Percentiles rank a stretch among this genome's conserved stretches.
phyloP scores from a whole-genome alignment of 208 protist genomes.

The Spongospora subterranea region DNA sequence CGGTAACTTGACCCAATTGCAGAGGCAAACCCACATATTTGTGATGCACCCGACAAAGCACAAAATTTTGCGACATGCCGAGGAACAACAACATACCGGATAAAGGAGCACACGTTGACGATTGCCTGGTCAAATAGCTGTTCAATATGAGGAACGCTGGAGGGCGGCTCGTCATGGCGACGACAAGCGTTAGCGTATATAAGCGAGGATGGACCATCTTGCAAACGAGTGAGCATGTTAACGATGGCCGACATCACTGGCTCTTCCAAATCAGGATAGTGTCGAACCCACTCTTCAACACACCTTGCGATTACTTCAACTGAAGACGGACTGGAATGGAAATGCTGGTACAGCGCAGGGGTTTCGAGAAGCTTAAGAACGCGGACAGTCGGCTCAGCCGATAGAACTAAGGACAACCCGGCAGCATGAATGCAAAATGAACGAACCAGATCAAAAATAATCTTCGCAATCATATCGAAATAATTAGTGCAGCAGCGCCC shows the following conservation, averaged over 20 bases:
- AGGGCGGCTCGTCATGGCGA: not conserved
- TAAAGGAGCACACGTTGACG: not conserved
- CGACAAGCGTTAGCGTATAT: not conserved
- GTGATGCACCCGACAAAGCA: not conserved
- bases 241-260: not conserved
- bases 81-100: not conserved
- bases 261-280: constrained; percentile 50
- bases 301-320: not conserved
- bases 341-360: not conserved
- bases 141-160: not conserved
- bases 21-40: not conserved
- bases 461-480: not conserved
- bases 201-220: not conserved
- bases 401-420: not conserved
- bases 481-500: not conserved
- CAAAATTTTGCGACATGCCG: constrained; percentile 39
- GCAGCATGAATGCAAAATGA: not conserved
- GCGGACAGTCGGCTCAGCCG: not conserved
- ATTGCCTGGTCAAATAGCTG: not conserved
- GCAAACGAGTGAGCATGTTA: not conserved
- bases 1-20: not conserved
- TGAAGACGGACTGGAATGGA: not conserved
- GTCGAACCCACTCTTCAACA: constrained; percentile 32
- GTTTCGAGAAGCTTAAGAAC: constrained; percentile 3
- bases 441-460: constrained; percentile 19